Evolutionary conservation across 1,284 basidiomycete genomes (phyloP), one percentile per base, ranked within the genome.

Genomic region (Pseudozyma sp.): DNA sequence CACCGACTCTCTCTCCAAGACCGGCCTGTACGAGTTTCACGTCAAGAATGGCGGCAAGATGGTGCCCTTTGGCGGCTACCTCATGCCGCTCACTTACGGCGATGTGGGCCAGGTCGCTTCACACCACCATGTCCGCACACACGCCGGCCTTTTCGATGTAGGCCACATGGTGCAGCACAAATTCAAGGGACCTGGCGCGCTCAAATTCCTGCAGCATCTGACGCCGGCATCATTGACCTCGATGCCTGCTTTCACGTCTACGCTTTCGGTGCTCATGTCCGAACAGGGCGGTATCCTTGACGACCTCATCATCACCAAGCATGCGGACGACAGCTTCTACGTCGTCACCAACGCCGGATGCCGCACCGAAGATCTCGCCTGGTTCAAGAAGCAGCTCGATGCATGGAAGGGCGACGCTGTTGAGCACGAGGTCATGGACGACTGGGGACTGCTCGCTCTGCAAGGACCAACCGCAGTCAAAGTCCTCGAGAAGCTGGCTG

Each of bases 291-390:
- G 96, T 10, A 98, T 99, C 76, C 92, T 99, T 63, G 97, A 99
- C 85, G 97, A 99, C 84, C 92, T 85, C 31, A 84, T 87, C 79
- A 83, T 87, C 69, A 86, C 86, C 43, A 83, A 85, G 55, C 85
- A 86, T 72, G 78, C 79, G 8, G 76, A 85, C 34, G 79, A 86
- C 43, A 75, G 69, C 92, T 98, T 90, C 85, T 99, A 98, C 85
- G 91, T 98, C 45, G 97, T 99, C 43, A 99, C 96, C 0, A 99
- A 99, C 83, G 97, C 96, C 2, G 94, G 93, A 1, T 87, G 96
- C 35, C 88, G 94, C 29, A 89, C 90, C 5, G 89, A 90, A 74
- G 96, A 97, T 80, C 87, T 94, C 7, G 87, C 89, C 1, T 94
- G 92, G 91, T 91, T 99, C 81, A 83, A 84, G 43, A 84, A 86